Percentiles rank a stretch among this genome's conserved stretches.
Evolutionary conservation across 2,329 filamentous ascomycete genomes (phyloP).

Genomic region (Fusarium hainanense): DNA sequence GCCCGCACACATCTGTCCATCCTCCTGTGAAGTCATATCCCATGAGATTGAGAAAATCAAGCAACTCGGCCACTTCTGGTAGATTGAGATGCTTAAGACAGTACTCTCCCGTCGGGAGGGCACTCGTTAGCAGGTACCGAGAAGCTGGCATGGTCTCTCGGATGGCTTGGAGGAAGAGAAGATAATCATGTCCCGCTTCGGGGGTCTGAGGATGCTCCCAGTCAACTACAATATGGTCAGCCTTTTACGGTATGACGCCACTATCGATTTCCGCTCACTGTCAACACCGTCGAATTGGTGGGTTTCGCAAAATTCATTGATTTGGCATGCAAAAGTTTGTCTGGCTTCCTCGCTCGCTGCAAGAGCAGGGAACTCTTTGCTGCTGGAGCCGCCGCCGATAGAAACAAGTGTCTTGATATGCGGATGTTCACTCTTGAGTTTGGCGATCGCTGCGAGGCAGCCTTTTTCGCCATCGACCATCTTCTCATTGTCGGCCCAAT

Average conservation of each 20-base stretch:
- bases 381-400: slow-evolving; percentile 72
- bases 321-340: slow-evolving; percentile 65
- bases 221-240: slow-evolving; percentile 61
- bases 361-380: slow-evolving; percentile 69
- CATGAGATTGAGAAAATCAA: slow-evolving; percentile 76
- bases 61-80: slow-evolving; percentile 58
- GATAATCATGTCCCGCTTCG: slow-evolving; percentile 66
- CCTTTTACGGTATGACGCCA: background rate
- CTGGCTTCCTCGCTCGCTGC: slow-evolving; percentile 61
- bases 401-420: slow-evolving; percentile 70
- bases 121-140: slow-evolving; percentile 68
- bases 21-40: slow-evolving; percentile 74
- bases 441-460: slow-evolving; percentile 69
- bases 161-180: slow-evolving; percentile 66
- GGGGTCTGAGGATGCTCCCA: slow-evolving; percentile 72
- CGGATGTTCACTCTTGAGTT: slow-evolving; percentile 67
- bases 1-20: slow-evolving; percentile 69
- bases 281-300: slow-evolving; percentile 73
- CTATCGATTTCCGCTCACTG: slow-evolving; percentile 53
- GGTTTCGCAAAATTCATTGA: slow-evolving; percentile 64
- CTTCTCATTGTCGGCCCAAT: slow-evolving; percentile 71
- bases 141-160: slow-evolving; percentile 65
- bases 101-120: slow-evolving; percentile 72
- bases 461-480: slow-evolving; percentile 68
- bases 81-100: slow-evolving; percentile 70